Conservation (phyloP, 73 alveolate species). For the Paramecium octaurelia region DNA sequence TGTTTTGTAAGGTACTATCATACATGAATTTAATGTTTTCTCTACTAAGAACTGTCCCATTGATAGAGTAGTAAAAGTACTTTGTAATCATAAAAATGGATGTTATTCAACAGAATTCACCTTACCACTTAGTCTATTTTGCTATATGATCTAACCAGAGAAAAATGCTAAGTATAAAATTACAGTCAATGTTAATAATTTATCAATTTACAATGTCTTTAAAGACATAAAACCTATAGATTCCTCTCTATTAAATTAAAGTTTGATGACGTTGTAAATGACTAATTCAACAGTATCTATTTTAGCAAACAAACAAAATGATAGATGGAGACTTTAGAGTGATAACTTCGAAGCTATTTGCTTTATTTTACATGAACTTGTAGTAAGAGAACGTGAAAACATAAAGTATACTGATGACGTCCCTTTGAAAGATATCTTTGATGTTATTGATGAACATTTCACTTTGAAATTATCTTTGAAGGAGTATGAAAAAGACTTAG, state of each 20-base stretch:
- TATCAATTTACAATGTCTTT: not conserved
- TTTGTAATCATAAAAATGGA: not conserved
- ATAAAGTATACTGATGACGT: constrained; percentile 25
- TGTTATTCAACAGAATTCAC: constrained; percentile 30
- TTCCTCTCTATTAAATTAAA: not conserved
- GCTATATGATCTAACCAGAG: constrained; percentile 43
- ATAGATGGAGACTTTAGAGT: constrained; percentile 53
- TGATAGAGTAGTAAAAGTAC: not conserved
- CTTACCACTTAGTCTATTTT: constrained; percentile 7
- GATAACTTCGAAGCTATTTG: constrained; percentile 36
- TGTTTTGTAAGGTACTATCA: not conserved
- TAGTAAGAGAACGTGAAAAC: not conserved
- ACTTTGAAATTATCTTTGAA: not conserved
- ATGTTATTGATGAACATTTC: constrained; percentile 47
- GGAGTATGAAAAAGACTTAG: constrained; percentile 40
- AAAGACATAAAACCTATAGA: not conserved
- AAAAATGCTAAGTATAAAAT: constrained; percentile 57
- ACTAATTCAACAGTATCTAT: not conserved
- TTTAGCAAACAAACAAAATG: constrained; percentile 39
- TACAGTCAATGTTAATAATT: not conserved
- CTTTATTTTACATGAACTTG: not conserved
- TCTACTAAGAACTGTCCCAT: not conserved
- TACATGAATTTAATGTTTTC: not conserved
- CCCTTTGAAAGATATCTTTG: constrained; percentile 50
- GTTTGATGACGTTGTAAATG: constrained; percentile 20